phyloP scores from a whole-genome alignment of 2,329 filamentous ascomycete species.

The Cordyceps cateniannulata region DNA sequence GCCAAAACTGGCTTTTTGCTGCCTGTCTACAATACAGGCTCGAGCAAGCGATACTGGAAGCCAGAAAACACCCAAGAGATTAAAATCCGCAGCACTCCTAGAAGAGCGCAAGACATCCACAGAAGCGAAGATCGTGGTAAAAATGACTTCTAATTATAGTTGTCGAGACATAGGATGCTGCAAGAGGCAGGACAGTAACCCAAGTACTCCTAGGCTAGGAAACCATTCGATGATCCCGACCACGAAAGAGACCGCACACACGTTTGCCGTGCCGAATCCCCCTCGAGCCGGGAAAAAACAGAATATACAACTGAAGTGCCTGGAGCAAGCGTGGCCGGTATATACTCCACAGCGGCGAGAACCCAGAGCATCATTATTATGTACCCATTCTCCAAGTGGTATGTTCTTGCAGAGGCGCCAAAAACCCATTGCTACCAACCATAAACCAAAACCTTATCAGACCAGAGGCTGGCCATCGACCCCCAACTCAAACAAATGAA shows the following conservation, averaged over 20 bases:
- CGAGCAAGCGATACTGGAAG: background rate
- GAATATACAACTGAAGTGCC: conserved; percentile 14
- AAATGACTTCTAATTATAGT: conserved; percentile 11
- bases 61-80: conserved; percentile 4
- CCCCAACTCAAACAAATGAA: conserved; percentile 34
- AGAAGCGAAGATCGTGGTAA: conserved; percentile 3
- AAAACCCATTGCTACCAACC: conserved; percentile 18
- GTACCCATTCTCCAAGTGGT: conserved; percentile 21
- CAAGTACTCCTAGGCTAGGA: conserved; percentile 11
- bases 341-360: background rate
- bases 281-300: conserved; percentile 11
- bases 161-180: conserved; percentile 9
- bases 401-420: conserved; percentile 29
- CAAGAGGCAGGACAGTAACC: conserved; percentile 11
- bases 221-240: conserved; percentile 1
- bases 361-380: conserved; percentile 20
- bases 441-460: conserved; percentile 28
- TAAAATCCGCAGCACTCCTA: background rate
- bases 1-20: conserved; percentile 12
- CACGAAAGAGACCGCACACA: conserved; percentile 13
- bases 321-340: background rate
- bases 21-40: background rate
- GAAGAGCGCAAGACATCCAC: conserved; percentile 3
- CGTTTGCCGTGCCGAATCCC: background rate
- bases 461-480: conserved; percentile 33